Evolutionary conservation across 768 basidiomycete genomes (phyloP).

Genomic region (Kwoniella dejecticola): DNA sequence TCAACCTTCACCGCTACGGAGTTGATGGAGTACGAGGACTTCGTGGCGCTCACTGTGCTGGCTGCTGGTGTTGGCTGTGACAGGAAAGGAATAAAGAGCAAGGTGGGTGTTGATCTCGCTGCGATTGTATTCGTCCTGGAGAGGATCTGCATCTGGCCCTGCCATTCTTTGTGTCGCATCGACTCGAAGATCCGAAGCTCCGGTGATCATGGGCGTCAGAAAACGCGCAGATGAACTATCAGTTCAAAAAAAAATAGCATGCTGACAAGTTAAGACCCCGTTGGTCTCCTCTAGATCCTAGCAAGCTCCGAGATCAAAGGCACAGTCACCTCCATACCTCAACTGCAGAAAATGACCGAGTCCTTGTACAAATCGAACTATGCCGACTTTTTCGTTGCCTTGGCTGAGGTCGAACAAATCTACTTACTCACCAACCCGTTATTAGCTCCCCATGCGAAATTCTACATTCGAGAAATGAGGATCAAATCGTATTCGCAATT

Average conservation of each 20-base stretch:
- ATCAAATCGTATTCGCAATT: slow-evolving; percentile 89
- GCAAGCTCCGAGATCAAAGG: slow-evolving; percentile 82
- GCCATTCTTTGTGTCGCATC: too few relatives aligned
- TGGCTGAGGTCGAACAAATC: slow-evolving; percentile 85
- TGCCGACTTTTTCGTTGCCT: slow-evolving; percentile 85
- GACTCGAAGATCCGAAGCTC: too few relatives aligned
- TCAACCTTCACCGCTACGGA: slow-evolving; percentile 94
- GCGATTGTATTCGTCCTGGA: too few relatives aligned
- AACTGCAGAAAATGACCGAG: slow-evolving; percentile 78
- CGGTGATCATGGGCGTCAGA: too few relatives aligned
- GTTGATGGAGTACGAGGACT: slow-evolving; percentile 82
- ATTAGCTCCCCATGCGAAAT: slow-evolving; percentile 80
- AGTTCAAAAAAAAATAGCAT: too few relatives aligned
- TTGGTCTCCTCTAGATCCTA: slow-evolving; percentile 65
- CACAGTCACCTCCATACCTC: slow-evolving; percentile 76
- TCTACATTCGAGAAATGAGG: slow-evolving; percentile 93
- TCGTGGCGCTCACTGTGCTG: slow-evolving; percentile 81
- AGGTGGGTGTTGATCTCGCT: slow-evolving; percentile 59
- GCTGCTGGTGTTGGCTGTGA: slow-evolving; percentile 73
- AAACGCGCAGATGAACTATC: too few relatives aligned
- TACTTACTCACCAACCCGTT: slow-evolving; percentile 85
- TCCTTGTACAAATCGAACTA: slow-evolving; percentile 92
- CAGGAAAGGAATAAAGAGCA: slow-evolving; percentile 86
- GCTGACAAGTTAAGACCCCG: too few relatives aligned
- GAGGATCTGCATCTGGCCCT: too few relatives aligned